A percentile compares a stretch with the other conserved stretches of the same genome.
phyloP scores from a whole-genome alignment of 139 green algal species.

The Parachlorella kessleri region DNA sequence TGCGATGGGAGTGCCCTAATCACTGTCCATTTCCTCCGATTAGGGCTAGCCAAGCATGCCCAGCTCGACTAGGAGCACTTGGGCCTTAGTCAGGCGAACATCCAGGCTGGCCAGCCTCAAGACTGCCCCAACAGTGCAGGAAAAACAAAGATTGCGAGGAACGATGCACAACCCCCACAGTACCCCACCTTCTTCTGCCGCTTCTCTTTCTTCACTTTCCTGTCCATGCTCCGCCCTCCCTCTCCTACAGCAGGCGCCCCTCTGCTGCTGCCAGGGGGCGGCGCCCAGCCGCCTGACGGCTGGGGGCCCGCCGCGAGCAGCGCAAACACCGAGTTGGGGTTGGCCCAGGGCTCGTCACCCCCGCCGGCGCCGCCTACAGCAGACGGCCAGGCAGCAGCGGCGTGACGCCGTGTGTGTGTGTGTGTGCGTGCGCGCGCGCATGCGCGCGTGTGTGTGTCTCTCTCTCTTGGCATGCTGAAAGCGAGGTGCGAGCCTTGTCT shows the following conservation, averaged over 20 bases:
- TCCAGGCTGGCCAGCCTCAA: background rate
- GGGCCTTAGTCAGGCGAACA: background rate
- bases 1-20: too few relatives aligned
- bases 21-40: background rate
- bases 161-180: background rate
- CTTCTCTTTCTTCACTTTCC: constrained; percentile 50
- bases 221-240: constrained; percentile 16
- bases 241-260: background rate
- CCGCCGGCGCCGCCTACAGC: too few relatives aligned
- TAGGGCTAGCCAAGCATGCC: background rate
- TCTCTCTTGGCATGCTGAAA: too few relatives aligned
- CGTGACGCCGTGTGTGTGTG: too few relatives aligned
- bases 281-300: background rate
- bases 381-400: too few relatives aligned
- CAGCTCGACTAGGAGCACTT: background rate
- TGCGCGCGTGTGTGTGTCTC: too few relatives aligned
- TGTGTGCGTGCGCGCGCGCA: too few relatives aligned
- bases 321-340: constrained; percentile 32
- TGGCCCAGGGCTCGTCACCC: constrained; percentile 46
- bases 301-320: constrained; percentile 16
- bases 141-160: background rate
- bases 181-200: constrained; percentile 40
- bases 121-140: background rate
- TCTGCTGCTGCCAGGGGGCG: background rate
- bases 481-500: too few relatives aligned